Base-by-base conservation (phyloP, 1,284 basidiomycete genomes). In the Heimioporus punctisporus region DNA sequence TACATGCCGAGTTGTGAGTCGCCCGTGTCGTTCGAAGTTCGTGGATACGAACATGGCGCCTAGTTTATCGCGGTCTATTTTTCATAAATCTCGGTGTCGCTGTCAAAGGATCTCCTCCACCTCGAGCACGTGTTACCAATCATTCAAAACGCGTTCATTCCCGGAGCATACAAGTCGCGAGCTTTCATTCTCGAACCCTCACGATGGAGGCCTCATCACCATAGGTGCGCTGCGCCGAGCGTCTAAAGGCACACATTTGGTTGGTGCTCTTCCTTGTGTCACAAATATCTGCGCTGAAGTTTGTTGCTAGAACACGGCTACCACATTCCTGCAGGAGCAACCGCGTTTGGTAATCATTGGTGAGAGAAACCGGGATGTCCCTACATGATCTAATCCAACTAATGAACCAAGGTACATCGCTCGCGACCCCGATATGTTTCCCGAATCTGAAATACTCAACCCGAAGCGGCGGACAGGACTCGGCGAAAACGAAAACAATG, bases 331-430 rank as follows among this genome's bases (percentile, higher is more conserved):
- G 76, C 75, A 34, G 86, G 84, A 0, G 74, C 84, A 0, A 80
- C 76, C 2, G 77, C 87, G 6, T 76, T 81, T 25, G 84, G 80
- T 6, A 85, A 82, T 56, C 78, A 84, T 31, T 87, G 86, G 85
- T 81, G 45, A 41, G 57, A 19, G 12, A 23, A 21, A 41, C 21
- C 24, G 40, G 15, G 12, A 41, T 41, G 8, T 19, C 10, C 21
- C 24, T 6, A 12, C 9, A 14, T 23, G 14, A 43, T 26, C 27
- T 5, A 3, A 23, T 34, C 24, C 3, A 17, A 8, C 17, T 28
- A 9, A 31, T 5, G 31, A 15, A 34, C 19, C n/a, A n/a, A 66
- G 82, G 81, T 72, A 77, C 15, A 78, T 88, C 21, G 77, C 75
- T 0, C 77, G 80, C 25, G 85, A 88, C 62, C 82, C 84, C 0